Evolutionary conservation across 495 filamentous ascomycete genomes (phyloP), one percentile per base, ranked within the genome.

Genomic region (Aspergillus bridgeri): DNA sequence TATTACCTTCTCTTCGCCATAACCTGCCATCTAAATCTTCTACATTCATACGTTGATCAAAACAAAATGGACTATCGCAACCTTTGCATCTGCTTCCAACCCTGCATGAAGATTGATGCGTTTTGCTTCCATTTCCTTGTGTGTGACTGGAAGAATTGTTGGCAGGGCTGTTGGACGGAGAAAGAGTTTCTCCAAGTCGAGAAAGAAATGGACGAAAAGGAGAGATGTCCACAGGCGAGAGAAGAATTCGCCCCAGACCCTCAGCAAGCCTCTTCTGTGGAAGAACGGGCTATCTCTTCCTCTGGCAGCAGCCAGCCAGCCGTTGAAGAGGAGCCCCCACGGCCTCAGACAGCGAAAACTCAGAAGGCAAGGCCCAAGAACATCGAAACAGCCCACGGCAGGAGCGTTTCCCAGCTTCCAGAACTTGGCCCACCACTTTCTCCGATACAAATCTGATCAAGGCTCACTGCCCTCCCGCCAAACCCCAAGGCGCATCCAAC

Each of bases 41-140:
- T 96, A 15, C 88, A 92, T 58, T 88, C 87, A 0, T 90, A 92
- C 66, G 84, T 86, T 25, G 89, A 90, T 33, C 89, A 89, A 71
- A 96, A 95, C 79, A 93, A 92, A 77, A 96, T 96, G 92, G 88
- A 92, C 69, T 96, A 91, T 69, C 82, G 85, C 62, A 96, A 96
- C 60, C 83, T 96, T 2, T 92, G 89, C 74, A 92, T 96, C 60
- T 96, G 92, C 77, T 95, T 96, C 74, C 90, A 94, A 76, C 92
- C 92, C 5, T 94, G 89, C 71, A 87, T 96, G 81, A 92, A 90
- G 64, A 92, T 96, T 45, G 91, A 96, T 68, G 81, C 83, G 4
- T 92, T 89, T 66, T 93, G 89, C 74, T 96, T 96, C 79, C 86
- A 90, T 51, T 96, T 93, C 65, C 79, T 96, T 27, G 90, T 96